Evolutionary conservation across 2,329 filamentous ascomycete genomes (phyloP).

Genomic region (Fusarium sp.): DNA sequence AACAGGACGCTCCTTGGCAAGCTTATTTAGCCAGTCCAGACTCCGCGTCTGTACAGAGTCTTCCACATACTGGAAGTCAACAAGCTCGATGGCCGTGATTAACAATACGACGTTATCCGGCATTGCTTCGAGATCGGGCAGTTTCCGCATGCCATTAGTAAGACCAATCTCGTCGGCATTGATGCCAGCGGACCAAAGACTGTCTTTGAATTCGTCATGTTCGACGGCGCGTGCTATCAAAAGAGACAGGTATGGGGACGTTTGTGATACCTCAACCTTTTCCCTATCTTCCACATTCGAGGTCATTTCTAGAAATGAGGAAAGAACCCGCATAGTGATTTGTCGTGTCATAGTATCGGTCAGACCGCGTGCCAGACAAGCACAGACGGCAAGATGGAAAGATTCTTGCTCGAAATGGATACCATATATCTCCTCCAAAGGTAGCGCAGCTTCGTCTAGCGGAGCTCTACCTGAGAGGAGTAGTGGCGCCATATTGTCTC

Average conservation of each 20-base stretch:
- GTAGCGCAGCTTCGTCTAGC: constrained; percentile 72
- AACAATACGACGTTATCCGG: constrained; percentile 73
- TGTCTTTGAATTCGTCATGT: constrained; percentile 72
- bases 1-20: constrained; percentile 66
- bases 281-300: constrained; percentile 38
- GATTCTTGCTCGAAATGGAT: constrained; percentile 74
- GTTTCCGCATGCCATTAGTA: constrained; percentile 43
- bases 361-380: constrained; percentile 73
- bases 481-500: constrained; percentile 69
- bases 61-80: constrained; percentile 76
- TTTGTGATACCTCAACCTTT: constrained; percentile 40
- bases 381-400: constrained; percentile 76
- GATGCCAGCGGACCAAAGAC: constrained; percentile 71
- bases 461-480: constrained; percentile 72
- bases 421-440: constrained; percentile 74
- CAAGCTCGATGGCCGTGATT: constrained; percentile 72
- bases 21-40: constrained; percentile 70
- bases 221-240: constrained; percentile 69
- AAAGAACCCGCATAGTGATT: constrained; percentile 71
- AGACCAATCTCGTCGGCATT: constrained; percentile 56
- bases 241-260: constrained; percentile 71
- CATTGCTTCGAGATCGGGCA: constrained; percentile 58
- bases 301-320: constrained; percentile 66
- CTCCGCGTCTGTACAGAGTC: constrained; percentile 71
- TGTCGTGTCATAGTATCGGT: constrained; percentile 72